These are phyloP conservation scores for Rhizopus delemar DNA, from an alignment of 371 early-diverging fungal species.

Conservation along the genomic window DNA sequence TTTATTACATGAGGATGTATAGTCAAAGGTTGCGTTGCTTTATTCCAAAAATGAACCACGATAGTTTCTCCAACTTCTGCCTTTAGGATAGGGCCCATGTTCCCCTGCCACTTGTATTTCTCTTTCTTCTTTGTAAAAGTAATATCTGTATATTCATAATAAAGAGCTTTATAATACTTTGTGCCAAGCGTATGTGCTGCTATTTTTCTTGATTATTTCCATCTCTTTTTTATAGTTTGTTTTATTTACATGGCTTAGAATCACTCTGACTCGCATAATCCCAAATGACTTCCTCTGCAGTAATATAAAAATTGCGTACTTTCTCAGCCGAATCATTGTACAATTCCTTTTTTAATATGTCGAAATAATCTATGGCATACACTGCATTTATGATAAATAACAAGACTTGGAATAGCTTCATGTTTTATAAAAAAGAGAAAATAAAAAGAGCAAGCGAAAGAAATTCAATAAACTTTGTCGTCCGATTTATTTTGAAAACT, in stretches of 20 bases:
- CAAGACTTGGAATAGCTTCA: not conserved
- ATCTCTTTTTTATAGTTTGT: slow-evolving; percentile 19
- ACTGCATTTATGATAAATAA: not conserved
- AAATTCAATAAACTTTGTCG: too few species aligned
- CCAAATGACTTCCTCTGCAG: slow-evolving; percentile 54
- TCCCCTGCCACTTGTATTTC: slow-evolving; percentile 43
- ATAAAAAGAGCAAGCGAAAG: too few species aligned
- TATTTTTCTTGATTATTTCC: not conserved
- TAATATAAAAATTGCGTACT: slow-evolving; percentile 40
- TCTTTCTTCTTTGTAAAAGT: slow-evolving; percentile 28
- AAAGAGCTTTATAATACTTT: slow-evolving; percentile 50
- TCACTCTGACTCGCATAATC: slow-evolving; percentile 37
- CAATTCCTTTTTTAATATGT: slow-evolving; percentile 36
- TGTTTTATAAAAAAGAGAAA: not conserved
- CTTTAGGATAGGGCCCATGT: slow-evolving; percentile 53
- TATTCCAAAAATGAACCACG: slow-evolving; percentile 47
- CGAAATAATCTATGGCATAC: slow-evolving; percentile 25
- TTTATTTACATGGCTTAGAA: slow-evolving; percentile 17
- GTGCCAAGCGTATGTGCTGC: slow-evolving; percentile 32
- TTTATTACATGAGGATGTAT: slow-evolving; percentile 54
- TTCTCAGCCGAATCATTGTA: slow-evolving; percentile 26
- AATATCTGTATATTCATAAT: slow-evolving; percentile 50
- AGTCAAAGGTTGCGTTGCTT: slow-evolving; percentile 36
- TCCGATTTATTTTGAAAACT: too few species aligned
- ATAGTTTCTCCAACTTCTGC: slow-evolving; percentile 55